Evolutionary conservation across 345 rosid genomes (phyloP).

Genomic region (Cardamine occulta): DNA sequence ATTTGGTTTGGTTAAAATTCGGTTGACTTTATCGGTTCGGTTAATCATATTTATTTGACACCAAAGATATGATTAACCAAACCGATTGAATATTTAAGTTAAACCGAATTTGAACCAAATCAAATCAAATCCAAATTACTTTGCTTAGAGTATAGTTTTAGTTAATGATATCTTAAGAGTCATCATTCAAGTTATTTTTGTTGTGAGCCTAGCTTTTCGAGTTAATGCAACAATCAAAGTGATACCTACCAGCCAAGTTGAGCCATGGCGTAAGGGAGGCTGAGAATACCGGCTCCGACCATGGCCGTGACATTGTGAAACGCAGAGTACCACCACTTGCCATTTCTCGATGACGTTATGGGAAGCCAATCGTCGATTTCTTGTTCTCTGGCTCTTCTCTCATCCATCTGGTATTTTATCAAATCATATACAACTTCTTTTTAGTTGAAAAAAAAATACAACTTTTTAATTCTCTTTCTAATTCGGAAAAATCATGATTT

Average conservation of each 20-base stretch:
- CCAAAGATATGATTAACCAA: too few species aligned
- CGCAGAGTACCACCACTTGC: constrained; percentile 91
- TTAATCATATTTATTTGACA: background rate
- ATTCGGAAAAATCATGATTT: background rate
- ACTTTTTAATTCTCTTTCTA: background rate
- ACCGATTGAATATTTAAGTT: too few species aligned
- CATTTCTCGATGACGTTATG: constrained; percentile 64
- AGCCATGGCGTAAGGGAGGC: constrained; percentile 81
- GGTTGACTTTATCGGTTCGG: too few species aligned
- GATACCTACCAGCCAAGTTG: constrained; percentile 68
- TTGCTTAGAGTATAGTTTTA: too few species aligned
- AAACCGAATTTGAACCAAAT: too few species aligned
- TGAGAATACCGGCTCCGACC: constrained; percentile 88
- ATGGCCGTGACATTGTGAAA: constrained; percentile 91
- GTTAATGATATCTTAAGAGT: background rate
- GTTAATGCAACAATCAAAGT: background rate
- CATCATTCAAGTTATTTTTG: background rate
- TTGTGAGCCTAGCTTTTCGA: background rate
- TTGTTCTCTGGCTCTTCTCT: constrained; percentile 50
- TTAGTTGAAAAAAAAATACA: too few species aligned
- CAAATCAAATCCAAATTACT: too few species aligned
- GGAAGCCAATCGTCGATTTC: constrained; percentile 75
- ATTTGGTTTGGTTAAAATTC: too few species aligned
- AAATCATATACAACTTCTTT: background rate
- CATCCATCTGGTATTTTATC: constrained; percentile 19